Evolutionary conservation across 2,329 filamentous ascomycete species (phyloP).

Genomic region (Aureobasidium mangrovei): DNA sequence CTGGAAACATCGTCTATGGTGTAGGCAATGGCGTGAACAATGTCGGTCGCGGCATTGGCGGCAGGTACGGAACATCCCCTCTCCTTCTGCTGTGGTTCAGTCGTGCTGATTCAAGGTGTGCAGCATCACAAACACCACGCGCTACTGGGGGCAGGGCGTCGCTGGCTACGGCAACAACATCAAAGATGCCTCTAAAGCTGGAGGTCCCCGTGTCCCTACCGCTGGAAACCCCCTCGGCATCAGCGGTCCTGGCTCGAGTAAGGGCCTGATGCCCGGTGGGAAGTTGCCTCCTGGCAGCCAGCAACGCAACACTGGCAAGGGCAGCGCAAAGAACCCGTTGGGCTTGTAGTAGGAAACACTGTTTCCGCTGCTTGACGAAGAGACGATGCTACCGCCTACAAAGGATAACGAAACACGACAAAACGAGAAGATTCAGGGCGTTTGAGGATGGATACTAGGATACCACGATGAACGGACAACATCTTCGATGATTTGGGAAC

Average conservation of each 20-base stretch:
- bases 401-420: not conserved
- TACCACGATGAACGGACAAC: no score
- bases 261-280: slow-evolving; percentile 22
- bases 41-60: slow-evolving; percentile 36
- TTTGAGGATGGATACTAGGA: not conserved
- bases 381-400: not conserved
- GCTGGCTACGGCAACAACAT: slow-evolving; percentile 43
- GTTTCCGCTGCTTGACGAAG: not conserved
- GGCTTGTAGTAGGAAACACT: slow-evolving; percentile 26
- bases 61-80: slow-evolving; percentile 23
- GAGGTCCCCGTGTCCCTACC: slow-evolving; percentile 35
- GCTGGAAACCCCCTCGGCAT: slow-evolving; percentile 40
- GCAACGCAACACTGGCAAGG: slow-evolving; percentile 25
- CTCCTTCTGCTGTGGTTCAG: not conserved
- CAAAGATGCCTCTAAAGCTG: slow-evolving; percentile 39
- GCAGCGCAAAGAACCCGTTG: slow-evolving; percentile 34
- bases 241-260: slow-evolving; percentile 24
- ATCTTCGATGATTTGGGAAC: no score
- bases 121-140: slow-evolving; percentile 37
- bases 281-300: slow-evolving; percentile 16
- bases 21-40: slow-evolving; percentile 40
- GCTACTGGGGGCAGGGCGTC: slow-evolving; percentile 40
- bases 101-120: not conserved
- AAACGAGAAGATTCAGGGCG: not conserved
- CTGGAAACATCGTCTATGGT: slow-evolving; percentile 34